Evolutionary conservation across 2,329 filamentous ascomycete genomes (phyloP), one percentile per base, ranked within the genome.

Genomic region (Claviceps arundinis): DNA sequence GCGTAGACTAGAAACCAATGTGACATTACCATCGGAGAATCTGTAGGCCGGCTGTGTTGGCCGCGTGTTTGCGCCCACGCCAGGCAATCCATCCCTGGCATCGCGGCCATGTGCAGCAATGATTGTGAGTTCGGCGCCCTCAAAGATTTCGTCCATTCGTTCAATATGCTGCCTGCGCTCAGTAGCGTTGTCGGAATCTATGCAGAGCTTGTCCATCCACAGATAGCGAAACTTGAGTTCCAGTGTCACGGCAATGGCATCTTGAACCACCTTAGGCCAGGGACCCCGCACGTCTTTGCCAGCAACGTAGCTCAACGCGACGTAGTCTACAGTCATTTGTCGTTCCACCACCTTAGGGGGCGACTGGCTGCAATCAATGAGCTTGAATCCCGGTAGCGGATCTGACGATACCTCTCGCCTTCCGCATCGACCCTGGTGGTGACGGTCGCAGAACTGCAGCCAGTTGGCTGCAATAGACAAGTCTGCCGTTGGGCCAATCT

Each of bases 191-290:
- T 55, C 17, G 5, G 59, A 55, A 37, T 63, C 59, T 37, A 70
- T 65, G 45, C 69, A 71, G 2, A 65, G 59, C 26, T 60, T 57
- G 51, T 70, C 68, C 2, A 71, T 61, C 69, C 69, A 71, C 2
- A 71, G 59, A 50, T 70, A 67, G 5, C 61, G 55, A 8, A 67
- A 55, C 0, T 66, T 65, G 6, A 71, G 56, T 2, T 60, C 54
- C 9, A 56, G 60, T 0, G 64, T 62, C 5, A 67, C 66, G 1
- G 55, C 51, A 7, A 65, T 62, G 9, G 66, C 62, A 37, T 68
- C 65, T 52, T 54, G 57, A 1, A 68, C 57, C 37, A 66, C 64
- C 48, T 58, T 61, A 26, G 65, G 62, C 65, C 64, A 67, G 0
- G 55, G 56, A 2, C 60, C 60, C 1, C 53, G 55, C 2, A 56